Conservation (phyloP, 768 basidiomycete species). For the Hygrophoropsis aurantiaca region DNA sequence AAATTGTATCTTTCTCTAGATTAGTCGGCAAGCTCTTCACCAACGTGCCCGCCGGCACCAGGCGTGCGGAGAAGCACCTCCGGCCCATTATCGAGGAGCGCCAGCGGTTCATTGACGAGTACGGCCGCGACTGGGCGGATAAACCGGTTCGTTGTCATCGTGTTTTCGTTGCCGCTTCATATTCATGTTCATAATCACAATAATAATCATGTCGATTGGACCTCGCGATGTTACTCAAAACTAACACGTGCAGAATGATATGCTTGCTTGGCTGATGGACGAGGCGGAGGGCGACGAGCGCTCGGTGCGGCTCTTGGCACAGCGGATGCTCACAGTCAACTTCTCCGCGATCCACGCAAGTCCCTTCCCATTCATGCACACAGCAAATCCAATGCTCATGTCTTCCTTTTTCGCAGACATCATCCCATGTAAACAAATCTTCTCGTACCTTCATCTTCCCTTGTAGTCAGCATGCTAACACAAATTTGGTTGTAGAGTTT, state of each 20-base stretch:
- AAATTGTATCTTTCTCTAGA: conserved; percentile 8
- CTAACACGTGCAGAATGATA: conserved; percentile 24
- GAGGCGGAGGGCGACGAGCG: conserved; percentile 17
- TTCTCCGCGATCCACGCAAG: conserved; percentile 20
- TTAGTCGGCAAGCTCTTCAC: conserved; percentile 14
- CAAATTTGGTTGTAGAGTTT: conserved; percentile 27
- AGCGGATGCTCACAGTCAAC: too few species aligned
- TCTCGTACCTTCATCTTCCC: too few species aligned
- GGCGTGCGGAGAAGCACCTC: conserved; percentile 14
- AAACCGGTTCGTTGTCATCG: conserved; percentile 28
- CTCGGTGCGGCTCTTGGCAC: conserved; percentile 17
- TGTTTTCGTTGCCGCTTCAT: neutral
- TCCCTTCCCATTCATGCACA: neutral
- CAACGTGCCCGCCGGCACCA: conserved; percentile 1
- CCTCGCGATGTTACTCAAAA: conserved; percentile 14
- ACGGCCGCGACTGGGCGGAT: conserved; percentile 25
- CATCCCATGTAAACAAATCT: conserved; percentile 11
- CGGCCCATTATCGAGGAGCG: conserved; percentile 32
- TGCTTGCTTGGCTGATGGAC: conserved; percentile 33
- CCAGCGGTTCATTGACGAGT: conserved; percentile 15
- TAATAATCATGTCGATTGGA: too few species aligned
- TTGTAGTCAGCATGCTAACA: too few species aligned
- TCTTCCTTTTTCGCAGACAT: conserved; percentile 11
- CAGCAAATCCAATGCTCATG: neutral
- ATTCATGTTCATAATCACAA: neutral